Conservation (phyloP, 108 stramenopile genomes). For the Stephanodiscus triporus region DNA sequence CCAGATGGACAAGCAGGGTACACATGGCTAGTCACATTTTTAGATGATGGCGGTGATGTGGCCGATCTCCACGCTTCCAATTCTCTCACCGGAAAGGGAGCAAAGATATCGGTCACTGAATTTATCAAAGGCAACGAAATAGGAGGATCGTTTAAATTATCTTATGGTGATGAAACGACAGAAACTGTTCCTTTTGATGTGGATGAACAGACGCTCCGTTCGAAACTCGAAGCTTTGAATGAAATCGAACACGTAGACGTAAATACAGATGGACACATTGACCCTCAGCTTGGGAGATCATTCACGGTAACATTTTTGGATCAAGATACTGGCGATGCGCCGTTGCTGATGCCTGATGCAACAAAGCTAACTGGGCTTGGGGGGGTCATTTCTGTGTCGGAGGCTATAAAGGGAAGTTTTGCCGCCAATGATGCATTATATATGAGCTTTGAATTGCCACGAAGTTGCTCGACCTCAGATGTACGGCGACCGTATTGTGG, state of each 20-base stretch:
- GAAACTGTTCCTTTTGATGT: slow-evolving; percentile 56
- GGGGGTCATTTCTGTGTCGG: slow-evolving; percentile 48
- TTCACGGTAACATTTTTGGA: slow-evolving; percentile 68
- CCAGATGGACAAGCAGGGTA: slow-evolving; percentile 61
- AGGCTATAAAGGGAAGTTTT: slow-evolving; percentile 63
- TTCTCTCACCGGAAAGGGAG: slow-evolving; percentile 63
- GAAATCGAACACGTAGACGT: slow-evolving; percentile 57
- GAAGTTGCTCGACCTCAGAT: slow-evolving; percentile 57
- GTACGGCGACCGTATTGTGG: slow-evolving; percentile 63
- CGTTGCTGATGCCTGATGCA: slow-evolving; percentile 42
- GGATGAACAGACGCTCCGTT: slow-evolving; percentile 36
- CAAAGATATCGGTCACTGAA: slow-evolving; percentile 50
- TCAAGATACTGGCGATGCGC: slow-evolving; percentile 57
- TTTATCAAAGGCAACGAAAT: slow-evolving; percentile 73
- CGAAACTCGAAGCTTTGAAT: slow-evolving; percentile 56
- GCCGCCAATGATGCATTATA: slow-evolving; percentile 50
- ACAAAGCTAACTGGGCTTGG: slow-evolving; percentile 61
- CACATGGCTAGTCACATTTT: slow-evolving; percentile 79
- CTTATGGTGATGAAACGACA: slow-evolving; percentile 55
- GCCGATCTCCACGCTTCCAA: slow-evolving; percentile 43
- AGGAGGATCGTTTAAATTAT: slow-evolving; percentile 64
- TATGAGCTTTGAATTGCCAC: slow-evolving; percentile 61
- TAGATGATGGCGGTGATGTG: slow-evolving; percentile 61
- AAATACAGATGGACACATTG: slow-evolving; percentile 8
- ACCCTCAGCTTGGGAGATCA: slow-evolving; percentile 60